Base-by-base conservation (phyloP, 208 protist species). In the Trypanosoma vivax region DNA sequence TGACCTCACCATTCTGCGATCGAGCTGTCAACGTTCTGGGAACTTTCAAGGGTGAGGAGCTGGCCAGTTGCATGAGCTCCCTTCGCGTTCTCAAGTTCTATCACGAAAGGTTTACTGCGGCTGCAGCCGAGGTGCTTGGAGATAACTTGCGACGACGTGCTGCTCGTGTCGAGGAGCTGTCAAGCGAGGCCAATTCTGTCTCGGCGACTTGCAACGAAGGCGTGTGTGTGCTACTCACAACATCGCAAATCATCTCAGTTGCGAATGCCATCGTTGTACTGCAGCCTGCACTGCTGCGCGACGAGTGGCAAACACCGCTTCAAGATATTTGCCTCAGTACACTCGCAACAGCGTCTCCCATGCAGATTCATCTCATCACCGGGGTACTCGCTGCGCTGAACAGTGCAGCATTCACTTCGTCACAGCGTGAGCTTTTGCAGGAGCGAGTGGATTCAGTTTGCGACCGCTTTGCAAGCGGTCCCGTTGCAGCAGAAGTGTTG, bases 41-140 rank as follows among this genome's bases (percentile, higher is more conserved):
- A 3, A 60, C 73, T n/a, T 92, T 88, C 53, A 73, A 51, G 23
- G 65, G 75, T 3, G 46, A 70, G 14, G 80, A 92, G 65, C 43
- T 92, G 53, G 56, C 76, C 14, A 92, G 84, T 61, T 56, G 70
- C 57, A 81, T 74, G 70, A 78, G 76, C 30, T 92, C 84, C 13
- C 54, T 92, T 51, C 76, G 79, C 1, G 64, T 57, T 21, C 49
- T 84, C 31, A 46, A 54, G 11, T 47, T 65, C 35, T 27, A 48
- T 11, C 58, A 76, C 33, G 58, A 69, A 5, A 57, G 18, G 13
- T 40, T 84, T 25, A 42, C 74, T 41, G 28, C 50, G 1, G 60
- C 54, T 7, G 65, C 70, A n/a, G 49, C 54, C 46, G 14, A 56
- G 25, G 23, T 63, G 5, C 46, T 79, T 11, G 45, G 27, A 18